A percentile compares a stretch with the other conserved stretches of the same genome.
Evolutionary conservation across 2,329 filamentous ascomycete species (phyloP).

Genomic region (Ophiostoma sp.): DNA sequence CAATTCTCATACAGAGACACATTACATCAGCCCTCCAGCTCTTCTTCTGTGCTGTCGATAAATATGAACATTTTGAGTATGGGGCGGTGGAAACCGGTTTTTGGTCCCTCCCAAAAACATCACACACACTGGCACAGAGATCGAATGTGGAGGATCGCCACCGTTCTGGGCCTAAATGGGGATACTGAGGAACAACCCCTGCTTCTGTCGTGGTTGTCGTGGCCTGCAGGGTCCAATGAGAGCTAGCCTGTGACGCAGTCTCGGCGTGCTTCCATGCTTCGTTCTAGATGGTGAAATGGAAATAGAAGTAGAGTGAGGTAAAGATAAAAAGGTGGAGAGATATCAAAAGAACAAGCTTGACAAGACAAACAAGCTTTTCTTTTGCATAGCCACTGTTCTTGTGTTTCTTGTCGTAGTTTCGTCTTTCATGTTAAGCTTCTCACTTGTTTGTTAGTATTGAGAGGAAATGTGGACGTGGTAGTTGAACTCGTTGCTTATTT

Average conservation of each 20-base stretch:
- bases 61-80: background rate
- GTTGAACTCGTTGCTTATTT: background rate
- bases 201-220: background rate
- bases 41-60: background rate
- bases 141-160: background rate
- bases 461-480: background rate
- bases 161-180: background rate
- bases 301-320: background rate
- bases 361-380: background rate
- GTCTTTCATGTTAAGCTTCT: background rate
- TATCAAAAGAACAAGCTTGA: background rate
- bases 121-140: background rate
- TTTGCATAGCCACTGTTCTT: background rate
- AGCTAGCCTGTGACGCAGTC: constrained; percentile 5
- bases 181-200: background rate
- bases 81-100: background rate
- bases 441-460: no score
- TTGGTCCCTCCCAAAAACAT: background rate
- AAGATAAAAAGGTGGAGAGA: background rate
- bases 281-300: background rate
- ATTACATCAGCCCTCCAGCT: background rate
- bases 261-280: background rate
- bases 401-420: background rate
- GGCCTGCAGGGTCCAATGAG: constrained; percentile 5
- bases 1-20: background rate